Percentiles rank a stretch among this genome's conserved stretches.
phyloP scores from a whole-genome alignment of 805 yeast species.

The Metschnikowia vanudenii region DNA sequence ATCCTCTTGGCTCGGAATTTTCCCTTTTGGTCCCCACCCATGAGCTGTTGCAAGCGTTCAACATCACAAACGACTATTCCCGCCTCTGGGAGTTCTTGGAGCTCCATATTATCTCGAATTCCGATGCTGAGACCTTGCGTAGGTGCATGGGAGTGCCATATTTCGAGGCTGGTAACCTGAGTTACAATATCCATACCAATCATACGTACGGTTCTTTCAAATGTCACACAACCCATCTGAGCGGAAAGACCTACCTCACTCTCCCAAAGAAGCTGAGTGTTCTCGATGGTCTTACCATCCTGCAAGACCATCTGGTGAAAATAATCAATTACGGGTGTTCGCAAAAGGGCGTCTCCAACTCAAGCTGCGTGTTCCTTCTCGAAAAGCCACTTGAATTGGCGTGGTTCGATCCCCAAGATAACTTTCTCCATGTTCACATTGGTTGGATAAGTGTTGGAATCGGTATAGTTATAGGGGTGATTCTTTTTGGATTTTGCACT shows the following conservation, averaged over 20 bases:
- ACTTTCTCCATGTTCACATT: constrained; percentile 53
- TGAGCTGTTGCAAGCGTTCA: constrained; percentile 51
- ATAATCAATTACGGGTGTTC: constrained; percentile 63
- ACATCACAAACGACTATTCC: constrained; percentile 43
- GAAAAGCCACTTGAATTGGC: constrained; percentile 65
- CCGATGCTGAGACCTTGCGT: constrained; percentile 46
- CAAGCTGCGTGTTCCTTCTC: constrained; percentile 57
- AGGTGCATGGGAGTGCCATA: constrained; percentile 41
- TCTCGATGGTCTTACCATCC: constrained; percentile 26
- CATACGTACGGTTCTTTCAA: constrained; percentile 11
- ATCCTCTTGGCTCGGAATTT: constrained; percentile 29
- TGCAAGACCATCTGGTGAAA: constrained; percentile 54
- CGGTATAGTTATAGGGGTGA: constrained; percentile 63
- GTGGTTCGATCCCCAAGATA: constrained; percentile 55
- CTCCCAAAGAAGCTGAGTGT: constrained; percentile 7
- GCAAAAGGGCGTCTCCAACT: constrained; percentile 23
- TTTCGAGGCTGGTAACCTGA: constrained; percentile 6
- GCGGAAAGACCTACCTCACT: constrained; percentile 16
- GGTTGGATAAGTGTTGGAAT: constrained; percentile 68
- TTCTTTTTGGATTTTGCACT: constrained; percentile 32
- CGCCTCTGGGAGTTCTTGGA: constrained; percentile 55
- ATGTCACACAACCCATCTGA: constrained; percentile 14
- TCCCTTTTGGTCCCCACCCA: constrained; percentile 76
- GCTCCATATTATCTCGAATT: constrained; percentile 67
- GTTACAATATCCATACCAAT: constrained; percentile 16